Evolutionary conservation across 768 basidiomycete genomes (phyloP).

Genomic region (Pleurotus sapidus): DNA sequence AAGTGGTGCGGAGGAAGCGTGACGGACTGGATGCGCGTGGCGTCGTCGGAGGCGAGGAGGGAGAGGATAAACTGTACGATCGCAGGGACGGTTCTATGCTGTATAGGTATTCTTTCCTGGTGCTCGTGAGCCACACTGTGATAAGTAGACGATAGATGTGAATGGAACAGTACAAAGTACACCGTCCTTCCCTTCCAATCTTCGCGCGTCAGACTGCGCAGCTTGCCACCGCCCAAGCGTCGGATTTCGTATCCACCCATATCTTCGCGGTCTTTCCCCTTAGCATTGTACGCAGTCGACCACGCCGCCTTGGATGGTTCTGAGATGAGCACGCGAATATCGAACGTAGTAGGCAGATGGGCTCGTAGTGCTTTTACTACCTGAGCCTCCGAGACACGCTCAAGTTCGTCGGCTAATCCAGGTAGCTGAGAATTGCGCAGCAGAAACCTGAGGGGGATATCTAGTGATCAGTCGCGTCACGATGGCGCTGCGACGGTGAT

Average conservation of each 20-base stretch:
- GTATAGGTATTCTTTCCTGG: conserved; percentile 70
- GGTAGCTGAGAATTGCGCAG: conserved; percentile 35
- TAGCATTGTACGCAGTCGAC: conserved; percentile 12
- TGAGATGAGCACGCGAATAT: conserved; percentile 60
- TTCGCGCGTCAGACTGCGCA: conserved; percentile 22
- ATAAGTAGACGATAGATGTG: background rate
- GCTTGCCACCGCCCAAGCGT: conserved; percentile 37
- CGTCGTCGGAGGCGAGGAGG: conserved; percentile 23
- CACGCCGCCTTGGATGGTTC: conserved; percentile 36
- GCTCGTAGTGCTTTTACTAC: conserved; percentile 61
- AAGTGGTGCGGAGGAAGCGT: conserved; percentile 60
- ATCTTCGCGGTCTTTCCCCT: conserved; percentile 19
- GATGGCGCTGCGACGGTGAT: conserved; percentile 7
- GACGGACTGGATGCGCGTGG: conserved; percentile 46
- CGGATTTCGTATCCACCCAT: conserved; percentile 66
- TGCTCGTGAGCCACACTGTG: background rate
- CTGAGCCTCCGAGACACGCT: conserved; percentile 19
- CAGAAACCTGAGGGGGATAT: conserved; percentile 58
- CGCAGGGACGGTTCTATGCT: conserved; percentile 47
- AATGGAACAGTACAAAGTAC: conserved; percentile 57
- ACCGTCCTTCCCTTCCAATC: conserved; percentile 65
- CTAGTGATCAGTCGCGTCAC: conserved; percentile 27
- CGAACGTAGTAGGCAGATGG: conserved; percentile 41
- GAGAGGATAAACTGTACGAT: conserved; percentile 43
- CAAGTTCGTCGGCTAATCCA: conserved; percentile 15